Conservation (phyloP, 768 basidiomycete species). For the Lentinus brumalis region DNA sequence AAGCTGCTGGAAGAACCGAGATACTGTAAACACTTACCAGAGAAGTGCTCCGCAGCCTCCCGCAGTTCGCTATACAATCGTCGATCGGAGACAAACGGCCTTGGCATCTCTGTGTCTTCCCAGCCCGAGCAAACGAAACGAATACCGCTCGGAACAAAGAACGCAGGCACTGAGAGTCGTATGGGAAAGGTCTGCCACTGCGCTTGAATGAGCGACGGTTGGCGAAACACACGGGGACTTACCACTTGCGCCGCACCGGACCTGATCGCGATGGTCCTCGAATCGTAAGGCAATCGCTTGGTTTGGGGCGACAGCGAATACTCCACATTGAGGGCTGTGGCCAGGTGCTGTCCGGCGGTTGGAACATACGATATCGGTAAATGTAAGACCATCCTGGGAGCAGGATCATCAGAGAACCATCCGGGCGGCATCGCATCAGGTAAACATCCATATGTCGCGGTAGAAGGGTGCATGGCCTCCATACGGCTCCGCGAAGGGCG, state of each 20-base stretch:
- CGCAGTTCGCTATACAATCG: neutral
- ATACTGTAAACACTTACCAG: neutral
- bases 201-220: no score
- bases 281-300: no score
- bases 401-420: neutral
- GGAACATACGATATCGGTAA: neutral
- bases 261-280: no score
- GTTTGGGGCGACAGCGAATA: no score
- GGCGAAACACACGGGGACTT: no score
- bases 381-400: slow-evolving; percentile 6
- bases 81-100: neutral
- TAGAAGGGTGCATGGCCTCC: slow-evolving; percentile 5
- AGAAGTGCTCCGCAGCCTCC: neutral
- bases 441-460: slow-evolving; percentile 1
- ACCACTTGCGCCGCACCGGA: no score
- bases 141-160: neutral
- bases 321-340: no score
- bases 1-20: slow-evolving; percentile 2
- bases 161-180: no score
- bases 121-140: neutral
- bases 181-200: no score
- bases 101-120: neutral
- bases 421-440: slow-evolving; percentile 9
- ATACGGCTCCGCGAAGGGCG: neutral
- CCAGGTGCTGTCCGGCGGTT: neutral